Conservation (phyloP, 2,329 filamentous ascomycete species). For the Cercospora brassicicola region DNA sequence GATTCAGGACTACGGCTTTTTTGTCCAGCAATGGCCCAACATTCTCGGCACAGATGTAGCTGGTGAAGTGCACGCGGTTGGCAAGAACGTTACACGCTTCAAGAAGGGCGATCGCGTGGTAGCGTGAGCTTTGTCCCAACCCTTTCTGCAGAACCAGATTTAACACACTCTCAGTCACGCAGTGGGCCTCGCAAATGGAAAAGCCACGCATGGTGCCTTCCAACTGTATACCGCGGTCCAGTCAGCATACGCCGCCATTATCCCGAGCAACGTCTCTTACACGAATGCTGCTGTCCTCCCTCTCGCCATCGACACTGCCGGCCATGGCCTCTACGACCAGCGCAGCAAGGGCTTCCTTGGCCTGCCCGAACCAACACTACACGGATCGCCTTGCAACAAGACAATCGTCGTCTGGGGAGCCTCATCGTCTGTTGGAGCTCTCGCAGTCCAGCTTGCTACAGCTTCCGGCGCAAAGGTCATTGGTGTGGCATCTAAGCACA, state of each 20-base stretch:
- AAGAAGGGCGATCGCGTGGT: constrained; percentile 42
- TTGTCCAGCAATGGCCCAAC: constrained; percentile 39
- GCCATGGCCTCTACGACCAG: constrained; percentile 46
- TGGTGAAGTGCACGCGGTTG: constrained; percentile 42
- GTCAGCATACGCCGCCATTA: constrained; percentile 39
- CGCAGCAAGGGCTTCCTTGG: constrained; percentile 39
- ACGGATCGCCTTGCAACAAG: constrained; percentile 39
- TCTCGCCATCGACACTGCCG: constrained; percentile 48
- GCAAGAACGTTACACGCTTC: constrained; percentile 37
- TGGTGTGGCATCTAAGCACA: constrained; percentile 37
- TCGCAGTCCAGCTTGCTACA: constrained; percentile 40
- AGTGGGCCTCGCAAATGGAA: constrained; percentile 29
- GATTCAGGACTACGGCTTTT: constrained; percentile 38
- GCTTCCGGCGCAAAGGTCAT: constrained; percentile 41
- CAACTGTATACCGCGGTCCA: constrained; percentile 40
- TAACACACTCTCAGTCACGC: constrained; percentile 20
- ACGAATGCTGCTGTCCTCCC: constrained; percentile 46
- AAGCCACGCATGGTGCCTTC: constrained; percentile 35
- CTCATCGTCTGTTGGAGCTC: constrained; percentile 40
- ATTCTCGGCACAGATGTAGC: constrained; percentile 43
- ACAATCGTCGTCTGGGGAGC: constrained; percentile 44
- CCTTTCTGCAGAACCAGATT: neutral
- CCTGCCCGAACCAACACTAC: constrained; percentile 42
- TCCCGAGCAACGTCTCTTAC: constrained; percentile 44
- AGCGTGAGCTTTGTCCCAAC: constrained; percentile 28